Conservation (phyloP, 768 basidiomycete species). For the Boletales sp. region DNA sequence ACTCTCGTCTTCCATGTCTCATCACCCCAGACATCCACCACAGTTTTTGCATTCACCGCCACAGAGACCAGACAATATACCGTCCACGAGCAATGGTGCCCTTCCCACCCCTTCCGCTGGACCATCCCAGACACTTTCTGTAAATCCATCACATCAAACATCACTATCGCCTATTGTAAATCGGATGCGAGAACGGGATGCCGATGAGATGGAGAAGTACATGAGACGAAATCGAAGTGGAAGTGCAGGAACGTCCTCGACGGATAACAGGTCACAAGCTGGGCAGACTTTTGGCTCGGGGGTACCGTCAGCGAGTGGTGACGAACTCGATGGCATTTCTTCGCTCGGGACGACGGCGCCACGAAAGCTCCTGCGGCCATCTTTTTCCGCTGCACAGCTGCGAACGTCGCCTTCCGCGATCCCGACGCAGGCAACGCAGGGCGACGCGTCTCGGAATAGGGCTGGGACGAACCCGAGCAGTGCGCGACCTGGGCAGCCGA, state of each 20-base stretch:
- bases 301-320: constrained; percentile 51
- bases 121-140: constrained; percentile 33
- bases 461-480: constrained; percentile 65
- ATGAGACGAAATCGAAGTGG: constrained; percentile 79
- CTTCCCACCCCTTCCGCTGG: constrained; percentile 37
- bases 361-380: constrained; percentile 60
- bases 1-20: constrained; percentile 61
- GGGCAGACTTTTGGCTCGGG: constrained; percentile 46
- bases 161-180: constrained; percentile 74
- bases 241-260: constrained; percentile 68
- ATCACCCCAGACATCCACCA: constrained; percentile 39
- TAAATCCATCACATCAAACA: constrained; percentile 36
- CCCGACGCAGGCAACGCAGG: constrained; percentile 36
- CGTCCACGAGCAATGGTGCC: constrained; percentile 34
- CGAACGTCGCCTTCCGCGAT: constrained; percentile 45
- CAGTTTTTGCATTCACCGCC: constrained; percentile 41
- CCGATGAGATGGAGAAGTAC: constrained; percentile 86
- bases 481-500: constrained; percentile 38
- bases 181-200: constrained; percentile 80
- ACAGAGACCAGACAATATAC: constrained; percentile 31
- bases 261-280: constrained; percentile 63
- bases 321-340: constrained; percentile 49
- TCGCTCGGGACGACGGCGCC: constrained; percentile 55
- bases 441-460: constrained; percentile 48
- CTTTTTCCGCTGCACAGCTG: constrained; percentile 75